phyloP scores from a whole-genome alignment of 2,329 filamentous ascomycete genomes.

The Ascocoryne sarcoides region DNA sequence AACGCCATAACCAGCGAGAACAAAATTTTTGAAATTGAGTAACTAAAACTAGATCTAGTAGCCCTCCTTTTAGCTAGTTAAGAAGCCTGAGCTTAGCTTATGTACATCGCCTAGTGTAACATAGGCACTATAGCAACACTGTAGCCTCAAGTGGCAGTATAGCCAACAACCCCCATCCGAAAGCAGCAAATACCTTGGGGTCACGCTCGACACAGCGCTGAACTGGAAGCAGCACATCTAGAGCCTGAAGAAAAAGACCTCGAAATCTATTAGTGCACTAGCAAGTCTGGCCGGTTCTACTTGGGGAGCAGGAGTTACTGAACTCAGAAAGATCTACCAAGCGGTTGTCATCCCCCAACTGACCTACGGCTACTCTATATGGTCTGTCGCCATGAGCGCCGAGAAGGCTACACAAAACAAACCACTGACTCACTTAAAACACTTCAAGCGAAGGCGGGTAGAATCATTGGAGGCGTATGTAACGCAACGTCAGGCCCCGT shows the following conservation, averaged over 20 bases:
- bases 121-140: too few relatives aligned
- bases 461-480: constrained; percentile 20
- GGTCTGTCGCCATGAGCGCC: constrained; percentile 11
- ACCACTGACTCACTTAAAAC: constrained; percentile 12
- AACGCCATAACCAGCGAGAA: too few relatives aligned
- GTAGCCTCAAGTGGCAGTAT: too few relatives aligned
- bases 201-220: constrained; percentile 14
- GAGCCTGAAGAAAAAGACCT: constrained; percentile 3
- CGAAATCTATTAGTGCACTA: constrained; percentile 8
- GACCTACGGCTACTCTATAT: constrained; percentile 26
- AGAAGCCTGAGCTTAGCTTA: too few relatives aligned
- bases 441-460: constrained; percentile 17
- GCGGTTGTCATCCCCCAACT: constrained; percentile 26
- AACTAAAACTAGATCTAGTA: too few relatives aligned
- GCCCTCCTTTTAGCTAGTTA: too few relatives aligned
- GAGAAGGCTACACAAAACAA: constrained; percentile 14
- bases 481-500: constrained; percentile 19
- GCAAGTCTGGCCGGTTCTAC: constrained; percentile 5
- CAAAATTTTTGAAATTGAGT: too few relatives aligned
- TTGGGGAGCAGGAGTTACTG: constrained; percentile 4
- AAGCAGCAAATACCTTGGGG: too few relatives aligned
- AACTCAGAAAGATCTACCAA: constrained; percentile 8
- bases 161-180: too few relatives aligned
- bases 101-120: too few relatives aligned
- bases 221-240: constrained; percentile 9